These are phyloP conservation scores for Paraphaeosphaeria sporulosa DNA, from an alignment of 2,329 filamentous ascomycete species.

Conservation along the genomic window DNA sequence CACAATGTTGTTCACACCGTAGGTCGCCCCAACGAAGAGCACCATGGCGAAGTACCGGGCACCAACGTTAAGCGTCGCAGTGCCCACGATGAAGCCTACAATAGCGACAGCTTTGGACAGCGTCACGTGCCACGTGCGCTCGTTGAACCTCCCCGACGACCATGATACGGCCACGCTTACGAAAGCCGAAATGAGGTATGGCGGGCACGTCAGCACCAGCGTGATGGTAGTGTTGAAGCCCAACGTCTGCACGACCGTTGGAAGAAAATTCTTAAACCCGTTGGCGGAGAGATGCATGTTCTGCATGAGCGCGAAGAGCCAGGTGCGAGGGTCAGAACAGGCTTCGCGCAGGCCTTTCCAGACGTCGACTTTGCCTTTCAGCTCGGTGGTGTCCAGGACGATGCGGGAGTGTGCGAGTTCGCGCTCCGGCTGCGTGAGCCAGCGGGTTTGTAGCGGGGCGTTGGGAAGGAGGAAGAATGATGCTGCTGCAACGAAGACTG, in stretches of 20 bases:
- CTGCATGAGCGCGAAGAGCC: slow-evolving; percentile 27
- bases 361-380: slow-evolving; percentile 29
- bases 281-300: slow-evolving; percentile 28
- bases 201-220: slow-evolving; percentile 35
- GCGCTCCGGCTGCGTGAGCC: slow-evolving; percentile 54
- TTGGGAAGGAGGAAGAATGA: slow-evolving; percentile 35
- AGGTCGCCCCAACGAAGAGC: slow-evolving; percentile 41
- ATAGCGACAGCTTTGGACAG: slow-evolving; percentile 35
- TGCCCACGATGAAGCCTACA: slow-evolving; percentile 40
- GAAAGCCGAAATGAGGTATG: slow-evolving; percentile 42
- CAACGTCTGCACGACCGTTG: slow-evolving; percentile 41
- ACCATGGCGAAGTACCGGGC: slow-evolving; percentile 44
- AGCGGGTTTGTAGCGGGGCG: slow-evolving; percentile 47
- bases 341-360: slow-evolving; percentile 27
- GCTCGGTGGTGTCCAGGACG: slow-evolving; percentile 54
- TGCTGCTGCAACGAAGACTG: slow-evolving; percentile 17
- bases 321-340: slow-evolving; percentile 23
- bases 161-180: slow-evolving; percentile 31
- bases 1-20: slow-evolving; percentile 44
- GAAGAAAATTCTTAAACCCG: slow-evolving; percentile 43
- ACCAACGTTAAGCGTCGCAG: slow-evolving; percentile 34
- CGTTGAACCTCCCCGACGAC: slow-evolving; percentile 36
- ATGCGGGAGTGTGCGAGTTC: slow-evolving; percentile 39
- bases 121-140: slow-evolving; percentile 45
- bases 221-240: slow-evolving; percentile 42